Conservation (phyloP, 2,329 filamentous ascomycete species). For the Ceratocystis cubensis region DNA sequence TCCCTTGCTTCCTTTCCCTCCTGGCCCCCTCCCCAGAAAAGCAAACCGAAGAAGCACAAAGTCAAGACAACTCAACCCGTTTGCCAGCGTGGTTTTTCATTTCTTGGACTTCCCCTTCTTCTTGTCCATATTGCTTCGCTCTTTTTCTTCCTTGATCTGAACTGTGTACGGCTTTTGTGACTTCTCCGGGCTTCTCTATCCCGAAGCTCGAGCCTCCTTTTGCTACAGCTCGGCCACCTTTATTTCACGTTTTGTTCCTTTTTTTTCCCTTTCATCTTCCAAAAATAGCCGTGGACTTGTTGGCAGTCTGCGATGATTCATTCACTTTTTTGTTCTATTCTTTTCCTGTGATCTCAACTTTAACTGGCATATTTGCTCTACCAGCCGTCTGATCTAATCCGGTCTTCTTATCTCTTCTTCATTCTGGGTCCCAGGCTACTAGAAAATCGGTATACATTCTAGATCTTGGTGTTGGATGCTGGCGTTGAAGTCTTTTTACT, state of each 20-base stretch:
- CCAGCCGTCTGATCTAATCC: neutral
- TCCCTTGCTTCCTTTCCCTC: neutral
- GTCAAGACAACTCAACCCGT: neutral
- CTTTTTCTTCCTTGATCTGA: neutral
- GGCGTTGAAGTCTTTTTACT: neutral
- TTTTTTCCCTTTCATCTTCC: constrained; percentile 10
- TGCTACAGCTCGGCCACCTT: neutral
- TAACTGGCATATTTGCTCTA: neutral
- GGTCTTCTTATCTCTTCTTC: neutral
- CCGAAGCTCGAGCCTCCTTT: neutral
- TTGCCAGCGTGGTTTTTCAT: neutral
- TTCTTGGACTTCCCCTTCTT: constrained; percentile 1
- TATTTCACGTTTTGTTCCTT: neutral
- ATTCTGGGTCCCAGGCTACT: neutral
- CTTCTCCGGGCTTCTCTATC: neutral
- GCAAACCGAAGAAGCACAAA: neutral
- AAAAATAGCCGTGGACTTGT: neutral
- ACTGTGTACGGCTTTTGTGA: neutral
- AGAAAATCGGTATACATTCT: neutral
- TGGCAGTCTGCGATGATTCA: neutral
- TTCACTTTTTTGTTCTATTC: constrained; percentile 13
- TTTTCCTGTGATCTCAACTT: constrained; percentile 9
- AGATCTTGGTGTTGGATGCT: neutral
- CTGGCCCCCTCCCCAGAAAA: neutral
- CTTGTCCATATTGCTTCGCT: neutral